These are phyloP conservation scores for Irineochytrium annulatum DNA, from an alignment of 192 early-diverging fungal genomes.

Conservation along the genomic window DNA sequence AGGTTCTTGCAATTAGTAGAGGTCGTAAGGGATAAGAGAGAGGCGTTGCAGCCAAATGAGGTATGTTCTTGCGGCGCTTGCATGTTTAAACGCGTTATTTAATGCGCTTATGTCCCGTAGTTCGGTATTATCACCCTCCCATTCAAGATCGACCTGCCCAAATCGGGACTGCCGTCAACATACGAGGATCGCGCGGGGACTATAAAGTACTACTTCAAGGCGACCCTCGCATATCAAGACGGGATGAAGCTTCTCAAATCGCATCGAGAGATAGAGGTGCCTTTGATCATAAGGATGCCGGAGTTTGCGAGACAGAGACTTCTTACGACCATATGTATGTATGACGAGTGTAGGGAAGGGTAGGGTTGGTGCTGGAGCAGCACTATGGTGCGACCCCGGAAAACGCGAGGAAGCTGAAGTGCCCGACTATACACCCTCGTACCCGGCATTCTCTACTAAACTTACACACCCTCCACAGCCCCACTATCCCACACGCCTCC, in stretches of 20 bases:
- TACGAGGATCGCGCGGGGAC: background rate
- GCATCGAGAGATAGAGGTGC: conserved; percentile 10
- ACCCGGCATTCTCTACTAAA: no score
- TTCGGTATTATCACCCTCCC: conserved; percentile 9
- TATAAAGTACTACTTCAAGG: conserved; percentile 16
- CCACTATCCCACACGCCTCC: conserved; percentile 8
- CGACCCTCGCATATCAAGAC: conserved; percentile 22
- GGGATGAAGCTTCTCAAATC: conserved; percentile 24
- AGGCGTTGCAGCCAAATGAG: conserved; percentile 7
- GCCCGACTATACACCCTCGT: no score
- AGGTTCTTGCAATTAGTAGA: conserved; percentile 9
- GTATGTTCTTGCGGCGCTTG: background rate
- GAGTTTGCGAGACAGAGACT: conserved; percentile 5
- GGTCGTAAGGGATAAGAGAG: conserved; percentile 7
- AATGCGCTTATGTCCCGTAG: no score
- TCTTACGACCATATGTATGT: no score
- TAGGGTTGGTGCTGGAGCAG: no score
- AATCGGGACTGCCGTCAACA: conserved; percentile 8
- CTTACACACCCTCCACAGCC: no score
- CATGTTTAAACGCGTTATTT: no score
- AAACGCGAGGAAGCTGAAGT: no score
- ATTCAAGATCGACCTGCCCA: conserved; percentile 17
- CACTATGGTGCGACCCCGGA: no score
- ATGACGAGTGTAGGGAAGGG: no score
- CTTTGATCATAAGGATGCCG: conserved; percentile 18